These are phyloP conservation scores for Acanthamoeba culbertsoni DNA, from an alignment of 208 protist species.

Conservation along the genomic window DNA sequence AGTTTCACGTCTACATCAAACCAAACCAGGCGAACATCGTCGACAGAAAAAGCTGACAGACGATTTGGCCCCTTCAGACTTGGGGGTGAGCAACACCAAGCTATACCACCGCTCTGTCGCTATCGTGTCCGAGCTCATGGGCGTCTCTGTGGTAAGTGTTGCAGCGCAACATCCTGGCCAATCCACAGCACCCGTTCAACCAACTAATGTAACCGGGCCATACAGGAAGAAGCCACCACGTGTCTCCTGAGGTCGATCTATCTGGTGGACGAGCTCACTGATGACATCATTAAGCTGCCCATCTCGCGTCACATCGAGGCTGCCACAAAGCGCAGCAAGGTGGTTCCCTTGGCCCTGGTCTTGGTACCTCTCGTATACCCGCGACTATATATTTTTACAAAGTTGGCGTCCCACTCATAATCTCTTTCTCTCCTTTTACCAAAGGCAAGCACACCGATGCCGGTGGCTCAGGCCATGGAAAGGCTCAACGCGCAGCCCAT, in stretches of 20 bases:
- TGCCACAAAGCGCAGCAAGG: not conserved
- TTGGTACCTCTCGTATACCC: not conserved
- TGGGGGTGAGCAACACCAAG: conserved; percentile 59
- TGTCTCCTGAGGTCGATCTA: conserved; percentile 22
- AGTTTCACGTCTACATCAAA: not conserved
- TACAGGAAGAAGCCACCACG: not conserved
- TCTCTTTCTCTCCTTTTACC: not conserved
- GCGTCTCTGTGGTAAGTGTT: not conserved
- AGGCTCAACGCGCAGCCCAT: not conserved
- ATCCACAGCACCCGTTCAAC: too few relatives aligned
- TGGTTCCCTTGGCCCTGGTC: not conserved
- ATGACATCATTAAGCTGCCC: not conserved
- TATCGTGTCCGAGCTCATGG: conserved; percentile 11
- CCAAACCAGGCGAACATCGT: too few relatives aligned
- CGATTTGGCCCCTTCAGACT: too few relatives aligned
- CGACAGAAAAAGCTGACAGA: not conserved
- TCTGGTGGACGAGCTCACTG: not conserved
- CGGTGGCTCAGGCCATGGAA: not conserved
- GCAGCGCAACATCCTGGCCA: too few relatives aligned
- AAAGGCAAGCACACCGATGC: not conserved
- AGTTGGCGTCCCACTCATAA: not conserved
- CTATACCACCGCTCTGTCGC: conserved; percentile 13
- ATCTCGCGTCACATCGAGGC: conserved; percentile 15
- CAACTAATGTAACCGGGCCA: too few relatives aligned
- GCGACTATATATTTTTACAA: too few relatives aligned